Evolutionary conservation across 2,329 filamentous ascomycete genomes (phyloP), one percentile per base, ranked within the genome.

Genomic region (Fusarium staphyleae): DNA sequence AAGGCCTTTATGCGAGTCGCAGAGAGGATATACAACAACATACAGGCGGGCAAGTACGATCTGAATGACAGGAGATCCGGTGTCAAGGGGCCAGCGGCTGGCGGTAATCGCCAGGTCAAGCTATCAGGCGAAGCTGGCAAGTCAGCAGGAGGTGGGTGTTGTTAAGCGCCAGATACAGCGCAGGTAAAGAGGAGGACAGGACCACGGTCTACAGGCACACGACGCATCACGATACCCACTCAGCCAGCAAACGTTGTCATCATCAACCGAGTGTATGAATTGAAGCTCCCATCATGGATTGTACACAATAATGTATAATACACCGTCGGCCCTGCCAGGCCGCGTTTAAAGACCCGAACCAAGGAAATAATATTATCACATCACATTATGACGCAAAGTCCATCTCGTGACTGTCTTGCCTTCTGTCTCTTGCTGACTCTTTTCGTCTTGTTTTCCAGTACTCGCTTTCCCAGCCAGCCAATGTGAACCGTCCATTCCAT

Each of bases 11-110:
- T 96, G 70, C 87, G 95, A 69, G 93, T 98, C 12, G 92, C 95
- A 15, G 92, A 97, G 78, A 83, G 93, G 73, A 98, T 99, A 78
- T 96, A 96, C 71, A 87, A 93, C 72, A 98, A 98, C 69, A 97
- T 99, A 58, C 91, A 97, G 78, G 91, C 91, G 2, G 95, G 95
- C 10, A 91, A 87, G 71, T 98, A 98, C 72, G 93, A 99, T 75
- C 78, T 98, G 64, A 96, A 96, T 70, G 93, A 98, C 74, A 83
- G 93, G 69, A 84, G 93, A 70, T 93, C 89, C 56, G 95, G 95
- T 19, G 93, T 99, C 56, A 98, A 97, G 75, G 87, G 88, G 47
- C 74, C 87, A 62, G 74, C 82, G 60, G 71, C 86, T 65, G 72
- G 80, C 64, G 72, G 77, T 43, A 72, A 68, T 51, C 69, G 74